phyloP scores from a whole-genome alignment of 2,329 filamentous ascomycete species.

The Beauveria sp. region DNA sequence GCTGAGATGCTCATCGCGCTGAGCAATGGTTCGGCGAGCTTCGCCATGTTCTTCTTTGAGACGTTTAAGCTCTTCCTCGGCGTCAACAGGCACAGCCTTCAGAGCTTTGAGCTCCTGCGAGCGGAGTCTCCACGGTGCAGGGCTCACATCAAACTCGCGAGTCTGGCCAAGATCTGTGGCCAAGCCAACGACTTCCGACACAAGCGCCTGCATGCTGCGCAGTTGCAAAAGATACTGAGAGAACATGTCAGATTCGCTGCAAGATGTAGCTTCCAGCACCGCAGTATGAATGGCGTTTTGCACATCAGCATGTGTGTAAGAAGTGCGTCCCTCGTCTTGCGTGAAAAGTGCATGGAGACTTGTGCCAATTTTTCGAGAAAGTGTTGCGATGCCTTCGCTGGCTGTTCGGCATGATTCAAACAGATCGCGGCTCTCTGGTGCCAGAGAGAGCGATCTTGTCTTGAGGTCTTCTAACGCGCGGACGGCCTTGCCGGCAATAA shows the following conservation, averaged over 20 bases:
- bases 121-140: conserved; percentile 76
- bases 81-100: conserved; percentile 72
- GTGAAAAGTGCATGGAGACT: conserved; percentile 57
- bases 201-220: conserved; percentile 52
- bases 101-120: conserved; percentile 75
- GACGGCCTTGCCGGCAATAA: conserved; percentile 71
- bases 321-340: conserved; percentile 61
- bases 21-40: conserved; percentile 61
- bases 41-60: conserved; percentile 76
- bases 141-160: conserved; percentile 68
- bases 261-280: conserved; percentile 37
- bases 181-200: conserved; percentile 64
- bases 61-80: conserved; percentile 75
- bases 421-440: conserved; percentile 55
- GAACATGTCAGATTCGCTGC: conserved; percentile 61
- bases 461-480: conserved; percentile 72
- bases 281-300: conserved; percentile 54
- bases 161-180: conserved; percentile 65
- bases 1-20: conserved; percentile 75
- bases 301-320: conserved; percentile 60
- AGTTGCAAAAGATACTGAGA: conserved; percentile 61
- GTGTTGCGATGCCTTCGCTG: conserved; percentile 56
- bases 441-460: conserved; percentile 64
- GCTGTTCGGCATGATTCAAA: conserved; percentile 64
- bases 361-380: conserved; percentile 60